phyloP scores from a whole-genome alignment of 1,139 yeast species.

The Saccharomyces hybrid region DNA sequence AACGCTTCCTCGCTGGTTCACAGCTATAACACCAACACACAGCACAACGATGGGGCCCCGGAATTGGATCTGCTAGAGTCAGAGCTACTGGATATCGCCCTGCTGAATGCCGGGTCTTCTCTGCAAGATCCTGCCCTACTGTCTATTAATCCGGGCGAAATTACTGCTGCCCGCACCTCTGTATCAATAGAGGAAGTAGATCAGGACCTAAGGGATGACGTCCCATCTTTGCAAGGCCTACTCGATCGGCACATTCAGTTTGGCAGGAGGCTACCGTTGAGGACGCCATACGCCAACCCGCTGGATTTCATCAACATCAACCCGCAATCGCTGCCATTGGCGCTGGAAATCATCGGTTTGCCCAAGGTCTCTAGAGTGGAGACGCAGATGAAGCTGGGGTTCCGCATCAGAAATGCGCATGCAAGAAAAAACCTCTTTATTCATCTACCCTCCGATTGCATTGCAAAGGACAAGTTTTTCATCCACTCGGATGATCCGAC shows the following conservation, averaged over 20 bases:
- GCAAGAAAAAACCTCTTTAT: constrained; percentile 35
- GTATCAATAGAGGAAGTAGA: background rate
- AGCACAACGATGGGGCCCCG: background rate
- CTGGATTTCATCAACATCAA: constrained; percentile 23
- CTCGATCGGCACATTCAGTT: constrained; percentile 8
- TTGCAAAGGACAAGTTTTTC: constrained; percentile 62
- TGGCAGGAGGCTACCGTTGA: constrained; percentile 23
- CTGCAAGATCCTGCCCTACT: background rate
- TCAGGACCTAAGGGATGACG: background rate
- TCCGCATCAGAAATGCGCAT: constrained; percentile 49
- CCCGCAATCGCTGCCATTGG: constrained; percentile 46
- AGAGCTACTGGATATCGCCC: background rate
- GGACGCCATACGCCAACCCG: constrained; percentile 17
- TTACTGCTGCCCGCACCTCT: background rate
- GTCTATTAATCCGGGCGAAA: background rate
- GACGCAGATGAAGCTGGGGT: constrained; percentile 77
- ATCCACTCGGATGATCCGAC: background rate
- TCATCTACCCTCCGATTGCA: constrained; percentile 78
- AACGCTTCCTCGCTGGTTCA: background rate
- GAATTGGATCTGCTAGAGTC: background rate
- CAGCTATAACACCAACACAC: background rate
- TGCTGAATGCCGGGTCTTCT: background rate
- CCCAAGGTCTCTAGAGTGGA: constrained; percentile 86
- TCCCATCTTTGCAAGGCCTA: background rate
- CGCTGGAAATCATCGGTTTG: constrained; percentile 50